These are phyloP conservation scores for Boletus edulis DNA, from an alignment of 768 basidiomycete genomes.

Conservation along the genomic window DNA sequence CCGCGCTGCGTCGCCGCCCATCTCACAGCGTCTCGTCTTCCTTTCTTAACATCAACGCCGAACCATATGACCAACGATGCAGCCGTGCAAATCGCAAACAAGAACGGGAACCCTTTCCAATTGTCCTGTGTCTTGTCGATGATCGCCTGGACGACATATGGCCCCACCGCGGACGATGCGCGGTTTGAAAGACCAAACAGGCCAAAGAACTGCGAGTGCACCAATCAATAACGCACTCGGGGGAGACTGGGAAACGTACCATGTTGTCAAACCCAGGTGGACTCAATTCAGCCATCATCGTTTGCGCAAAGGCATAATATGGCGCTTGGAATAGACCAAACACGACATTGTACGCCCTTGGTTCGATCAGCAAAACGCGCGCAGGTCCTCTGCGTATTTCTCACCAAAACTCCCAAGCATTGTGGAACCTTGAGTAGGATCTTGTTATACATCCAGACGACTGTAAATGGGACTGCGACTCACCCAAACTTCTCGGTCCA, in stretches of 20 bases:
- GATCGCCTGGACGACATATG: slow-evolving; percentile 82
- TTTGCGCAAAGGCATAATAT: slow-evolving; percentile 84
- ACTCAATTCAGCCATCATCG: slow-evolving; percentile 87
- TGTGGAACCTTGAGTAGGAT: slow-evolving; percentile 56
- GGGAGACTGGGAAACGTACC: slow-evolving; percentile 29
- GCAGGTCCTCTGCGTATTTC: slow-evolving; percentile 5
- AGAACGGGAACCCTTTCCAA: slow-evolving; percentile 84
- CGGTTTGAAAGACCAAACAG: slow-evolving; percentile 83
- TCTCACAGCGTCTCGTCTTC: slow-evolving; percentile 55
- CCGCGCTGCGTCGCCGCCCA: slow-evolving; percentile 45
- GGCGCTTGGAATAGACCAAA: slow-evolving; percentile 84
- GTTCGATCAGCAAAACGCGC: background rate
- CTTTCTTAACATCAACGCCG: slow-evolving; percentile 60
- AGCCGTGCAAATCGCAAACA: slow-evolving; percentile 65
- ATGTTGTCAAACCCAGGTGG: slow-evolving; percentile 88
- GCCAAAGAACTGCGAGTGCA: slow-evolving; percentile 68
- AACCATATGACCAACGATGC: slow-evolving; percentile 82
- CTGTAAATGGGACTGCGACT: slow-evolving; percentile 11
- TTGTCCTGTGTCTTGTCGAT: slow-evolving; percentile 70
- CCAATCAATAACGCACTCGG: background rate
- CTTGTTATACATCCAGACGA: background rate
- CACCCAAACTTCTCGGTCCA: slow-evolving; percentile 77
- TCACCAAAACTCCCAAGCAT: slow-evolving; percentile 86
- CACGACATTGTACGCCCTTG: slow-evolving; percentile 74
- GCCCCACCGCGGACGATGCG: slow-evolving; percentile 84